Base-by-base conservation (phyloP, 2,329 filamentous ascomycete genomes). In the Septoria petroselini region DNA sequence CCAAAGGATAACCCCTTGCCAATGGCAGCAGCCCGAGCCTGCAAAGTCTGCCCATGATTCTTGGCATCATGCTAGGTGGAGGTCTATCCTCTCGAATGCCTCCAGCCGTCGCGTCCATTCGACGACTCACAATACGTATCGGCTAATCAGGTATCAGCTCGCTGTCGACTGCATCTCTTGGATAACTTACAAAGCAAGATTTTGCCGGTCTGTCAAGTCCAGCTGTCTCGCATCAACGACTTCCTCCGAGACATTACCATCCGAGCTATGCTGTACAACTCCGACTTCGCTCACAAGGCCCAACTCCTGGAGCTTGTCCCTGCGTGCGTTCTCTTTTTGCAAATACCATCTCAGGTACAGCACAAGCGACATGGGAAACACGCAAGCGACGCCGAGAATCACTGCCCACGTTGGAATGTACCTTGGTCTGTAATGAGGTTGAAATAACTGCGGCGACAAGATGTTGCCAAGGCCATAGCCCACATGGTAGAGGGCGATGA, bases 401-500 rank as follows among this genome's bases (percentile, higher is more conserved):
- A 57, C 54, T 2, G 41, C 37, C 52, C 52, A 57, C 1, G 52
- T 54, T 12, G 48, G 42, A 14, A 42, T 41, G 17, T 57, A 52
- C 34, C 51, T 49, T 33, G 54, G 54, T 23, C 54, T 52, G 48
- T 57, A 54, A n/a, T 54, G 44, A 19, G 54, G 54, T 39, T 62
- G 58, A 40, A 67, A 72, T 2, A 71, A 58, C 35, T 71, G 69
- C 1, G 69, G 69, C 0, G 65, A 68, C n/a, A 55, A 23, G 5
- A 72, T 64, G 23, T 69, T 71, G 3, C 63, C 62, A 1, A 68
- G 50, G 7, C 66, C 64, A 7, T 68, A 68, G 0, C 69, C 71
- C 0, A 71, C 51, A 60, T 71, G 70, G 41, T 70, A 71, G 48
- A 71, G 57, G 11, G 65, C 69, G 14, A 70, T 71, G 17, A 70